Evolutionary conservation across 768 basidiomycete species (phyloP).

Genomic region (Lactarius akahatsu): DNA sequence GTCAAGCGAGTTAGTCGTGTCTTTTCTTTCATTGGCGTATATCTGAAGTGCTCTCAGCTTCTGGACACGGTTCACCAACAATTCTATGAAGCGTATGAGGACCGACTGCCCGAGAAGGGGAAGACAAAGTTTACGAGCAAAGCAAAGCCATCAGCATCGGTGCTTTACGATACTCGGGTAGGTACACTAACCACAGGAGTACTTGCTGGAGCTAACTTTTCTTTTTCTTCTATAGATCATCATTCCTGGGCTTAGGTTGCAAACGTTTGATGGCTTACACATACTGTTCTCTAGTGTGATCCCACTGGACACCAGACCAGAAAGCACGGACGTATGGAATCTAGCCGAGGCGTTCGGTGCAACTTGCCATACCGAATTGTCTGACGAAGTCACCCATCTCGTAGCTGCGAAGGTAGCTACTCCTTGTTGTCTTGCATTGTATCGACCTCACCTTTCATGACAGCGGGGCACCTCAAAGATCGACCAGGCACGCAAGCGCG

Average conservation of each 20-base stretch:
- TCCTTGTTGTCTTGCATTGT: conserved; percentile 24
- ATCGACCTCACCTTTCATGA: conserved; percentile 10
- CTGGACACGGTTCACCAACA: conserved; percentile 72
- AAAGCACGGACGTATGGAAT: conserved; percentile 81
- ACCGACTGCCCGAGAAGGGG: conserved; percentile 34
- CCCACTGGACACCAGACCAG: conserved; percentile 79
- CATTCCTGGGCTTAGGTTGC: conserved; percentile 74
- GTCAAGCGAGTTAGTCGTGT: conserved; percentile 60
- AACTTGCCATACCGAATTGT: conserved; percentile 67
- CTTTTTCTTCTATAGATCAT: conserved; percentile 55
- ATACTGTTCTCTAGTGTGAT: conserved; percentile 95
- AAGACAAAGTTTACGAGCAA: conserved; percentile 33
- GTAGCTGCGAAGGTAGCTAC: conserved; percentile 77
- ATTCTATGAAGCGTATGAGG: conserved; percentile 72
- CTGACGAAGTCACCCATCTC: conserved; percentile 75
- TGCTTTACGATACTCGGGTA: conserved; percentile 75
- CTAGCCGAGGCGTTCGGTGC: conserved; percentile 90
- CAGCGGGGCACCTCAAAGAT: conserved; percentile 93
- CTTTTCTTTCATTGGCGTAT: background rate
- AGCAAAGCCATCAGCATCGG: conserved; percentile 33
- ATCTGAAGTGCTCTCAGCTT: conserved; percentile 50
- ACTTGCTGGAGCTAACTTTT: background rate
- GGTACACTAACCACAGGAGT: conserved; percentile 31
- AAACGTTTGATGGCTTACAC: conserved; percentile 74
- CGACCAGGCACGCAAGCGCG: conserved; percentile 72